A percentile compares a stretch with the other conserved stretches of the same genome.
phyloP scores from a whole-genome alignment of 2,329 filamentous ascomycete genomes.

The Phialophora tarda region DNA sequence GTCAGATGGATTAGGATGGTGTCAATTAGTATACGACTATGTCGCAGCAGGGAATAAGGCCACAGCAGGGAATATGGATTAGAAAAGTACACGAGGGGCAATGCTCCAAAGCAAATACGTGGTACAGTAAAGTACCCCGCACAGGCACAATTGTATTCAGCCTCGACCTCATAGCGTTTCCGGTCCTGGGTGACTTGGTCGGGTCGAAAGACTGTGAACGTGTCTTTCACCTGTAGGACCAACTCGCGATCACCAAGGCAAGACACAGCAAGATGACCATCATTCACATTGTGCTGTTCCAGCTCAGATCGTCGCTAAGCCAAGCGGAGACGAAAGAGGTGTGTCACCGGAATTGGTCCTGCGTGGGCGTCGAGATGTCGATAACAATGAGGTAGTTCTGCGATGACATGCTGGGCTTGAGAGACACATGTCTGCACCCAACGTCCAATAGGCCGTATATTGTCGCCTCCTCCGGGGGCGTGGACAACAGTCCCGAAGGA shows the following conservation, averaged over 20 bases:
- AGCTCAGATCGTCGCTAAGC: slow-evolving; percentile 62
- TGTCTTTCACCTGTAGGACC: neutral
- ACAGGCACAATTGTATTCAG: neutral
- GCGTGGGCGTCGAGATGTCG: neutral
- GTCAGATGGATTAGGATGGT: neutral
- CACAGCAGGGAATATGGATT: neutral
- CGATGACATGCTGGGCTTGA: slow-evolving; percentile 62
- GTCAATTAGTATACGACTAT: neutral
- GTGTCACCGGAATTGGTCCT: slow-evolving; percentile 39
- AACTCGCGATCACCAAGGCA: neutral
- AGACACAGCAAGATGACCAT: too few species aligned
- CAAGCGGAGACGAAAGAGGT: slow-evolving; percentile 63
- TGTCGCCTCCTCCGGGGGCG: slow-evolving; percentile 62
- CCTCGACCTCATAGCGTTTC: neutral
- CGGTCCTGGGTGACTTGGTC: neutral
- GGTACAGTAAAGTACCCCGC: neutral
- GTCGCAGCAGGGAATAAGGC: neutral
- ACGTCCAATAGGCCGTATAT: slow-evolving; percentile 66
- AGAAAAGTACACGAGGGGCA: slow-evolving; percentile 6
- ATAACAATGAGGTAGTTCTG: slow-evolving; percentile 54
- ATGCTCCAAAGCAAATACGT: neutral
- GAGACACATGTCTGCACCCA: slow-evolving; percentile 65
- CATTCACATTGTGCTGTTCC: slow-evolving; percentile 71
- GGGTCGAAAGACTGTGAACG: neutral
- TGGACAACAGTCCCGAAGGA: slow-evolving; percentile 67